Evolutionary conservation across 2,329 filamentous ascomycete species (phyloP).

Genomic region (Dactylonectria macrodidyma): DNA sequence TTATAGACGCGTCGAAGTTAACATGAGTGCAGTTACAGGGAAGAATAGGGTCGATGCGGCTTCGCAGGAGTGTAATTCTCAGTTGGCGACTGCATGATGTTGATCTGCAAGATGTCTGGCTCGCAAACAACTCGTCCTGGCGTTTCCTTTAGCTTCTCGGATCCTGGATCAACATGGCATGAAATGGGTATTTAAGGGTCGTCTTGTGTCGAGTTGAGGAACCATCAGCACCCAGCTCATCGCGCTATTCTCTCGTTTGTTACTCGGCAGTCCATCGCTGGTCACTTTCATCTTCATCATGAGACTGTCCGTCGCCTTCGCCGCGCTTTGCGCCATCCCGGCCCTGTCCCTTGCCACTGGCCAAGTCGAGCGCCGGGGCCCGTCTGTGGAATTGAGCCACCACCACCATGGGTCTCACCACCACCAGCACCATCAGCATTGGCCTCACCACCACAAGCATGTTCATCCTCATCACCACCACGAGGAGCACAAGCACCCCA

Average conservation of each 20-base stretch:
- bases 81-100: constrained; percentile 18
- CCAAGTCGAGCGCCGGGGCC: background rate
- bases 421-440: constrained; percentile 4
- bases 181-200: constrained; percentile 25
- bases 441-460: constrained; percentile 32
- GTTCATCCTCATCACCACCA: background rate
- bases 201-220: background rate
- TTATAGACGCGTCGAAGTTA: background rate
- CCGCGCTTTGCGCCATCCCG: constrained; percentile 42
- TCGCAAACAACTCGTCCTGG: background rate
- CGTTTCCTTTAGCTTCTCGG: background rate
- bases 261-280: constrained; percentile 11
- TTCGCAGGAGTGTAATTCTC: constrained; percentile 5
- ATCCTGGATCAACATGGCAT: background rate
- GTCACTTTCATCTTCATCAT: constrained; percentile 32
- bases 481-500: background rate
- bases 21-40: background rate
- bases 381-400: constrained; percentile 3
- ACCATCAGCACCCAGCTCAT: constrained; percentile 4
- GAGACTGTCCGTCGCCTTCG: constrained; percentile 42
- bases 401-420: constrained; percentile 8
- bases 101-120: background rate
- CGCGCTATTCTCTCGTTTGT: constrained; percentile 21
- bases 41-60: background rate
- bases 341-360: constrained; percentile 24